phyloP scores from a whole-genome alignment of 352 stramenopile species.

The Phytopythium montanum region DNA sequence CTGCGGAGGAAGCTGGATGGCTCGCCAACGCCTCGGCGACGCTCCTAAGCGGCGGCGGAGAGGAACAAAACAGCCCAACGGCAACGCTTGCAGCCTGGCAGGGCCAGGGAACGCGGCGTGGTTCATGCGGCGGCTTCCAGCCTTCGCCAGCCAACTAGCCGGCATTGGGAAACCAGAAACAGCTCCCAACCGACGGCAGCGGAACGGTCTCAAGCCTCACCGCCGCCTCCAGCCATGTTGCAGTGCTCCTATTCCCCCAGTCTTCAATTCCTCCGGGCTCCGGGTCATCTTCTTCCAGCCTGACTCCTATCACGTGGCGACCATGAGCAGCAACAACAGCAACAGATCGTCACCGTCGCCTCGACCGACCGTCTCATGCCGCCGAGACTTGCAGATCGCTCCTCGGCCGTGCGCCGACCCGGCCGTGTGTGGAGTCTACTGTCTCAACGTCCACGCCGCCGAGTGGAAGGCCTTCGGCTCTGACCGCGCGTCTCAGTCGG shows the following conservation, averaged over 20 bases:
- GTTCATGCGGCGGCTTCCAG: neutral
- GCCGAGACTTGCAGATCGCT: slow-evolving; percentile 8
- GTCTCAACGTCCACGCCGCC: slow-evolving; percentile 1
- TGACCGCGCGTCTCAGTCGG: slow-evolving; percentile 2
- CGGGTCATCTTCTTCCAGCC: neutral
- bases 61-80: slow-evolving; percentile 9
- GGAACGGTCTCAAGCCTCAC: slow-evolving; percentile 1
- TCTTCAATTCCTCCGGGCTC: neutral
- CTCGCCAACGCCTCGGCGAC: slow-evolving; percentile 1
- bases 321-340: neutral
- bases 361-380: slow-evolving; percentile 8
- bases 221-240: neutral
- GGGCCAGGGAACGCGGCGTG: neutral
- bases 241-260: neutral
- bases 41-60: neutral
- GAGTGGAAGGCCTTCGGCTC: slow-evolving; percentile 9
- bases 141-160: neutral
- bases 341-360: neutral
- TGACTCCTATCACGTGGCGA: neutral
- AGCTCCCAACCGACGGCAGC: neutral
- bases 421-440: slow-evolving; percentile 7
- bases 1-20: neutral
- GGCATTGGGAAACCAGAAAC: neutral
- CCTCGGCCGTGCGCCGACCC: slow-evolving; percentile 7
- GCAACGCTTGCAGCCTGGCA: neutral